Evolutionary conservation across 495 filamentous ascomycete genomes (phyloP).

Genomic region (Penicillium canariense): DNA sequence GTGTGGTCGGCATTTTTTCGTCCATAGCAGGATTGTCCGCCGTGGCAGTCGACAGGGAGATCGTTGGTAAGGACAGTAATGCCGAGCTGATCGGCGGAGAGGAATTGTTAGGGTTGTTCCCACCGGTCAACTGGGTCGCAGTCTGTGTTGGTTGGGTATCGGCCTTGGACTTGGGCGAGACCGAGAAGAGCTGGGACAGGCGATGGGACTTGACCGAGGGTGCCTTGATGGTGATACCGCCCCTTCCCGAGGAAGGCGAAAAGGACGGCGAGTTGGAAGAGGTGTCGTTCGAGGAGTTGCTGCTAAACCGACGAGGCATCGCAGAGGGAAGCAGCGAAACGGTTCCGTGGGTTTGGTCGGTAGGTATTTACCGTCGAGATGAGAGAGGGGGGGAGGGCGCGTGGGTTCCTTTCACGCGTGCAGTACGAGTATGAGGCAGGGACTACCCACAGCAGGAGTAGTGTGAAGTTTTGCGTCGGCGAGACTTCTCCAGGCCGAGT

Average conservation of each 20-base stretch:
- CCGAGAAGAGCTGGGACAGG: conserved; percentile 57
- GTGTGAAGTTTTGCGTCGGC: background rate
- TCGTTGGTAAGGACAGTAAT: conserved; percentile 80
- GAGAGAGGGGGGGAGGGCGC: conserved; percentile 9
- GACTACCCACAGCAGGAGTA: conserved; percentile 15
- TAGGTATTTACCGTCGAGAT: conserved; percentile 15
- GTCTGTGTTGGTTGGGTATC: conserved; percentile 49
- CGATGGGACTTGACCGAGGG: conserved; percentile 66
- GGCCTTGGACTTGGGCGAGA: conserved; percentile 55
- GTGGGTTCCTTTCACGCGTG: conserved; percentile 15
- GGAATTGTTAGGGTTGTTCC: conserved; percentile 51
- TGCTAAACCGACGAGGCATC: conserved; percentile 56
- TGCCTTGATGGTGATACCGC: conserved; percentile 43
- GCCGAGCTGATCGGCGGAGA: conserved; percentile 66
- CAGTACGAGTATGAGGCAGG: conserved; percentile 20
- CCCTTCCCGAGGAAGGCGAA: conserved; percentile 48
- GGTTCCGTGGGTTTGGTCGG: conserved; percentile 17
- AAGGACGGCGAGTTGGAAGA: conserved; percentile 43
- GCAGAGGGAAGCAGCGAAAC: conserved; percentile 39
- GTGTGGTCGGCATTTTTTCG: conserved; percentile 67
- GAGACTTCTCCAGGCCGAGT: background rate
- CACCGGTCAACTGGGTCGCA: conserved; percentile 59
- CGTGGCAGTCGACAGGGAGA: conserved; percentile 85
- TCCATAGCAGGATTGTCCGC: conserved; percentile 75
- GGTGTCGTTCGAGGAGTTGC: conserved; percentile 47